Evolutionary conservation across 2,329 filamentous ascomycete species (phyloP).

Genomic region (Ceratocystis ficicola): DNA sequence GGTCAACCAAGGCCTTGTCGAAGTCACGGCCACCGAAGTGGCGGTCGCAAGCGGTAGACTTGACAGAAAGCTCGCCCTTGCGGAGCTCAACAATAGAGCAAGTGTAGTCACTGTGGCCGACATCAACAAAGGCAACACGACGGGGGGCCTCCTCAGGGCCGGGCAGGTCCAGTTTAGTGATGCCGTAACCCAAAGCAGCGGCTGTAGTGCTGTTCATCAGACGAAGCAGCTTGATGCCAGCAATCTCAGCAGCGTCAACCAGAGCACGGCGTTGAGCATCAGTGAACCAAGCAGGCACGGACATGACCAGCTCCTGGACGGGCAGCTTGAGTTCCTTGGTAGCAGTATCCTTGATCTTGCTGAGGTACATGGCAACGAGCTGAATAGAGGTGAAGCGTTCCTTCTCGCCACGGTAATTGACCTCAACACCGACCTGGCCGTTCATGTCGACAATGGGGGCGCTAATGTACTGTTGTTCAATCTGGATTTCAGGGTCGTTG

Average conservation of each 20-base stretch:
- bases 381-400: slow-evolving; percentile 90
- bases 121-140: slow-evolving; percentile 82
- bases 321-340: slow-evolving; percentile 78
- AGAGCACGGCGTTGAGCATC: slow-evolving; percentile 82
- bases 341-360: slow-evolving; percentile 84
- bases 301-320: slow-evolving; percentile 86
- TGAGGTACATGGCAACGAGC: slow-evolving; percentile 87
- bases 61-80: slow-evolving; percentile 91
- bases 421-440: slow-evolving; percentile 89
- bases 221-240: slow-evolving; percentile 80
- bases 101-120: slow-evolving; percentile 94
- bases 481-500: slow-evolving; percentile 80
- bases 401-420: slow-evolving; percentile 87
- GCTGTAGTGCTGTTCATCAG: slow-evolving; percentile 98
- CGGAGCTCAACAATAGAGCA: slow-evolving; percentile 89
- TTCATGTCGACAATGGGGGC: slow-evolving; percentile 77
- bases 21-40: slow-evolving; percentile 97
- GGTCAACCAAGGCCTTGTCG: slow-evolving; percentile 86
- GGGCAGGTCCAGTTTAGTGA: slow-evolving; percentile 93
- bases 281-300: slow-evolving; percentile 93
- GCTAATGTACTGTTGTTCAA: slow-evolving; percentile 85
- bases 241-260: slow-evolving; percentile 84
- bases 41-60: slow-evolving; percentile 82
- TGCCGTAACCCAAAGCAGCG: slow-evolving; percentile 88
- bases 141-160: slow-evolving; percentile 79